Evolutionary conservation across 176 grass and related monocot species (phyloP).

Genomic region (Themeda triandra): DNA sequence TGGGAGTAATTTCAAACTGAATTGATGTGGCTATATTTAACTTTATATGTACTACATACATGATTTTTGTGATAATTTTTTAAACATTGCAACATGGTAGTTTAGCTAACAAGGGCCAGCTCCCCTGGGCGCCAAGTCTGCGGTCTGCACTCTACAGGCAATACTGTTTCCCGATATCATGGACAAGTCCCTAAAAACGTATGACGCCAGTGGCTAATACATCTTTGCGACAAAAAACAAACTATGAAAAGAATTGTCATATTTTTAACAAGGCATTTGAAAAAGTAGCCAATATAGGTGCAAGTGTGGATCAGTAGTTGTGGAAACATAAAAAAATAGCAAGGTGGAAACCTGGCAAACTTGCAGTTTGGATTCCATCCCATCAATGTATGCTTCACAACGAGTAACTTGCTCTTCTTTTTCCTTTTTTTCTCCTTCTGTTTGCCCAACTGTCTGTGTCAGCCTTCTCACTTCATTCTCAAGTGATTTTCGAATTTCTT

Average conservation of each 20-base stretch:
- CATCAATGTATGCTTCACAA: conserved; percentile 84
- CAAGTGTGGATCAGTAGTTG: neutral
- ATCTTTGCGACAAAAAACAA: conserved; percentile 3
- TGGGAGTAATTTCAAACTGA: neutral
- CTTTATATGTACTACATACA: neutral
- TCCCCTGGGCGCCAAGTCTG: neutral
- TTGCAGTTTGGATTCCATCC: conserved; percentile 92
- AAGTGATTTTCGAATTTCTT: conserved; percentile 69
- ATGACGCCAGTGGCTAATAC: neutral
- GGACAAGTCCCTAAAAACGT: neutral
- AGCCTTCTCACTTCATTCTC: conserved; percentile 78
- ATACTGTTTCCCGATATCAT: neutral
- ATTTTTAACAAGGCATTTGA: neutral
- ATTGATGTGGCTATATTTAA: neutral
- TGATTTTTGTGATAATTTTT: neutral
- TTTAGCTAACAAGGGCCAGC: neutral
- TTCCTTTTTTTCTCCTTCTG: conserved; percentile 76
- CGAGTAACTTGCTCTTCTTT: conserved; percentile 87
- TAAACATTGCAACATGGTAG: neutral
- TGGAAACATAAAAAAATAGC: neutral
- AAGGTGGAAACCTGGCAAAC: conserved; percentile 63
- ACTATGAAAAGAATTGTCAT: neutral
- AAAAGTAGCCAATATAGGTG: neutral
- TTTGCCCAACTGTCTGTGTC: conserved; percentile 64
- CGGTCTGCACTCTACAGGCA: neutral